Evolutionary conservation across 2,329 filamentous ascomycete species (phyloP).

Genomic region (Mycogone perniciosa): DNA sequence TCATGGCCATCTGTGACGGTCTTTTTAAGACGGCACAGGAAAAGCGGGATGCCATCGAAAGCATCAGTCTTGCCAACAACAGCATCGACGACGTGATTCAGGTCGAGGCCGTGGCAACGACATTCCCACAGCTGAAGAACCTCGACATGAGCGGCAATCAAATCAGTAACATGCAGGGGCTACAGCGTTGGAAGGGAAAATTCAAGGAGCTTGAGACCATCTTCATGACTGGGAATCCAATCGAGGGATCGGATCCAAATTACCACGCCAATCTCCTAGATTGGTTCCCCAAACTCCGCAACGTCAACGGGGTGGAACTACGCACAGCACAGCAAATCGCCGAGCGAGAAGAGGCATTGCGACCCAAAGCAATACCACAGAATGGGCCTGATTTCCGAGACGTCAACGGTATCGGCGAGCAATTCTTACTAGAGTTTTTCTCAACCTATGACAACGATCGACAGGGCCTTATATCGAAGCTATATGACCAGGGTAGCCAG

Average conservation of each 20-base stretch:
- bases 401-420: slow-evolving; percentile 65
- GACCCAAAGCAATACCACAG: slow-evolving; percentile 55
- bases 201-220: slow-evolving; percentile 77
- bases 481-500: slow-evolving; percentile 69
- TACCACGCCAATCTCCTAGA: slow-evolving; percentile 64
- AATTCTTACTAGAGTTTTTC: slow-evolving; percentile 70
- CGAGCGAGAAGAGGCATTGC: slow-evolving; percentile 42
- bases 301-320: slow-evolving; percentile 68
- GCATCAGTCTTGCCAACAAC: slow-evolving; percentile 77
- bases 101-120: slow-evolving; percentile 68
- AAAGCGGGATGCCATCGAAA: slow-evolving; percentile 72
- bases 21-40: slow-evolving; percentile 66
- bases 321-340: slow-evolving; percentile 65
- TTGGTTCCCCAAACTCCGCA: slow-evolving; percentile 77
- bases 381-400: slow-evolving; percentile 66
- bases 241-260: slow-evolving; percentile 53
- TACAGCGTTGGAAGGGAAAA: slow-evolving; percentile 72
- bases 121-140: slow-evolving; percentile 80
- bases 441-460: slow-evolving; percentile 67
- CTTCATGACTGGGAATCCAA: slow-evolving; percentile 69
- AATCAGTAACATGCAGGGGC: slow-evolving; percentile 58
- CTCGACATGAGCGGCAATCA: slow-evolving; percentile 84
- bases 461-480: slow-evolving; percentile 51
- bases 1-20: slow-evolving; percentile 80
- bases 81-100: slow-evolving; percentile 64